Conservation (phyloP, 805 yeast species). For the Schizosaccharomyces osmophilus region DNA sequence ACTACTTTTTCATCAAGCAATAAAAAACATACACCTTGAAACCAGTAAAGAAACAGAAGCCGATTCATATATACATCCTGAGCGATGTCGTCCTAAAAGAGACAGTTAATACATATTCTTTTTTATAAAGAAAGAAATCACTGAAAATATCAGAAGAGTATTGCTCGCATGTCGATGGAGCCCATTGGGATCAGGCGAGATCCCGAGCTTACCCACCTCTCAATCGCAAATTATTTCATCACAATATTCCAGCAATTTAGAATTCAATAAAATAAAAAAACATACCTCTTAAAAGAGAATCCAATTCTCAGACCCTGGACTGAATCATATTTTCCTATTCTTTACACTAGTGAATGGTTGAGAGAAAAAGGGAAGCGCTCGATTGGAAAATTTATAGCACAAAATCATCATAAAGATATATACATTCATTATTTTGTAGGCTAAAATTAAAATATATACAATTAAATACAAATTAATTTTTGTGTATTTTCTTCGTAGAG, state of each 20-base stretch:
- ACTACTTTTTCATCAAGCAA: background rate
- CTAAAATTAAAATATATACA: no score
- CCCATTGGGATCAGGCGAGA: conserved; percentile 1
- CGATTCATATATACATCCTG: background rate
- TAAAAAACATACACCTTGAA: background rate
- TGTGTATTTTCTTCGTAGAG: background rate
- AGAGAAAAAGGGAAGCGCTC: no score
- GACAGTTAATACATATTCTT: background rate
- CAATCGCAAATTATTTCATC: conserved; percentile 1
- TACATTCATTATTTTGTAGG: no score
- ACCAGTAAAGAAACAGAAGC: background rate
- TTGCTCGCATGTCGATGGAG: background rate
- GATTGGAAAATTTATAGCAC: no score
- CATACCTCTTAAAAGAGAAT: no score
- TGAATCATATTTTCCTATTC: no score
- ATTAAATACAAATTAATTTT: background rate
- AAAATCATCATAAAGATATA: no score
- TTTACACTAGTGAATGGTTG: no score
- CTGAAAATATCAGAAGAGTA: background rate
- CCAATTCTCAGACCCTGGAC: no score
- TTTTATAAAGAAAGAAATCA: background rate
- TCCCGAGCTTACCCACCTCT: background rate
- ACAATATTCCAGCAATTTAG: background rate
- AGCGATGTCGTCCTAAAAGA: background rate
- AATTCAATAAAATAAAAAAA: no score